A percentile compares a stretch with the other conserved stretches of the same genome.
Evolutionary conservation across 2,329 filamentous ascomycete species (phyloP).

Genomic region (Ophiostoma novo-ulmi): DNA sequence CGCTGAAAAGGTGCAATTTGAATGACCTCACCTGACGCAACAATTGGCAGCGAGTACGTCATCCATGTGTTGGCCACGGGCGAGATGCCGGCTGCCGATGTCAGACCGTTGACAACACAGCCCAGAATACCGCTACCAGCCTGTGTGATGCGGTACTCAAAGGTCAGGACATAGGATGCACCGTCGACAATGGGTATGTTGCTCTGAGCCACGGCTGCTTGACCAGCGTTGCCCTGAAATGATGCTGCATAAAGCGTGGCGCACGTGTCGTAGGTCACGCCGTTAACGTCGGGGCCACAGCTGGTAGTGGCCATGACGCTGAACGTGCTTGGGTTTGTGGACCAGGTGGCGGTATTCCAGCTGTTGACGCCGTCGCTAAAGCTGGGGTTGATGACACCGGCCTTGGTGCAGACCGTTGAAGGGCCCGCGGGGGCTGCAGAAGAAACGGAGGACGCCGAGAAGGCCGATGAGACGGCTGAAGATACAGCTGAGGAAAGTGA

Average conservation of each 20-base stretch:
- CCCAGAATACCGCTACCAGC: constrained; percentile 1
- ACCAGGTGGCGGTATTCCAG: not conserved
- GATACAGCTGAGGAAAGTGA: not conserved
- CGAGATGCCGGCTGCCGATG: not conserved
- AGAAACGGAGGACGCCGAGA: not conserved
- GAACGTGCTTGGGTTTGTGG: not conserved
- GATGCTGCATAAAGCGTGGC: not conserved
- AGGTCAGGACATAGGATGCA: not conserved
- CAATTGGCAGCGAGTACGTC: not conserved
- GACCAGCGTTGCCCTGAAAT: not conserved
- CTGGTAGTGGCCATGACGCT: not conserved
- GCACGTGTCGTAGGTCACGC: constrained; percentile 6
- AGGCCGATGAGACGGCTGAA: not conserved
- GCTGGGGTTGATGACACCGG: not conserved
- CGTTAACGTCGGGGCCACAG: not conserved
- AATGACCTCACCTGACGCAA: not conserved
- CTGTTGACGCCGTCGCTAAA: not conserved
- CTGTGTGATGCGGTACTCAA: constrained; percentile 10
- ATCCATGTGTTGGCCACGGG: not conserved
- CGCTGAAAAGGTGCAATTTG: not conserved
- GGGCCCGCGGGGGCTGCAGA: not conserved
- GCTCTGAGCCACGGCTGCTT: not conserved
- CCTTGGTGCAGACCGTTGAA: not conserved
- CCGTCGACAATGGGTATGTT: not conserved
- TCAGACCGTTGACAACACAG: not conserved